Conservation (phyloP, 768 basidiomycete species). For the Calvatia gigantea region DNA sequence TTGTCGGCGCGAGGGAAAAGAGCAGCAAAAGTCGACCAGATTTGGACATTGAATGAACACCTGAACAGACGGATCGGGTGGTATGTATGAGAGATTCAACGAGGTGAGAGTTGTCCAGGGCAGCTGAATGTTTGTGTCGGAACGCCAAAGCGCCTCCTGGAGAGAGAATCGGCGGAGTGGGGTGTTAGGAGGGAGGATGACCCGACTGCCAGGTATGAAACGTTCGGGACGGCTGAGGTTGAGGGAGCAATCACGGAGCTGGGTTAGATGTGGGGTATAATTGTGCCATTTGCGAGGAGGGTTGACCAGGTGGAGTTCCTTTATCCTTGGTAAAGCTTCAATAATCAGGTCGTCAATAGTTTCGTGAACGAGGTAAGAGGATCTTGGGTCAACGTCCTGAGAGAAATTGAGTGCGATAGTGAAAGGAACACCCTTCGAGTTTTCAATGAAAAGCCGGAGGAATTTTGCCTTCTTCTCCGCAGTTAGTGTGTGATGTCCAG, state of each 20-base stretch:
- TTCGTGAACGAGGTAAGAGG: background rate
- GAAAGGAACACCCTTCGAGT: background rate
- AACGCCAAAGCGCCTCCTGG: background rate
- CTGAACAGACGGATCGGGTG: background rate
- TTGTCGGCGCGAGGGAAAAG: background rate
- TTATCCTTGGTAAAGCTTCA: background rate
- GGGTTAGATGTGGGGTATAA: background rate
- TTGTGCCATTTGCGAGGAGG: background rate
- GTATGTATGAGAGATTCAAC: background rate
- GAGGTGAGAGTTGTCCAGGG: background rate
- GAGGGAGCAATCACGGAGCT: background rate
- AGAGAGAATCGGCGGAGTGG: background rate
- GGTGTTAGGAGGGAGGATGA: background rate
- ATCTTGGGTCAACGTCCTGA: background rate
- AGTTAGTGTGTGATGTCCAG: no score
- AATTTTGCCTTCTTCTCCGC: no score
- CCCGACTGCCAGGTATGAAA: background rate
- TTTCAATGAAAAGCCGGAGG: background rate
- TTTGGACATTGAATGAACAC: conserved; percentile 1
- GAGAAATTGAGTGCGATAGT: background rate
- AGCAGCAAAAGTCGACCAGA: background rate
- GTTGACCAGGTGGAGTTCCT: background rate
- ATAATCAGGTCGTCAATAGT: background rate
- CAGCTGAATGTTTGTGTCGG: background rate
- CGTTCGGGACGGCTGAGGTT: background rate